These are phyloP conservation scores for Pyrenophora teres DNA, from an alignment of 2,329 filamentous ascomycete species.

Conservation along the genomic window DNA sequence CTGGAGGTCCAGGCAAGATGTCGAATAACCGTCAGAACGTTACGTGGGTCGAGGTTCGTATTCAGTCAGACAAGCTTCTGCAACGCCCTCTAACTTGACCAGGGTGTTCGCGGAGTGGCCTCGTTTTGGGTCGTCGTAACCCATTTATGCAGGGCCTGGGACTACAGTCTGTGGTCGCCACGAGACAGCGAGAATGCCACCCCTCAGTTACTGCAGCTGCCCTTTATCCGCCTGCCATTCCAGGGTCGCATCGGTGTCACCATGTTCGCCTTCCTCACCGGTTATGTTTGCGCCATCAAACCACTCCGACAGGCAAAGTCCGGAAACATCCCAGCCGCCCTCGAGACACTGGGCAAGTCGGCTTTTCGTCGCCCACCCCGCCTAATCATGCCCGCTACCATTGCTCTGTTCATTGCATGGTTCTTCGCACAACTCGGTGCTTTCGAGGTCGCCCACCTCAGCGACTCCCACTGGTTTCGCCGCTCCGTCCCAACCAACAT, in stretches of 20 bases:
- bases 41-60: constrained; percentile 49
- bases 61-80: neutral
- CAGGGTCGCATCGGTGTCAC: constrained; percentile 61
- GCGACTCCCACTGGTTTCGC: constrained; percentile 58
- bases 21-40: constrained; percentile 45
- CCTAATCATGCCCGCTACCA: constrained; percentile 57
- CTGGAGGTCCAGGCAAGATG: constrained; percentile 25
- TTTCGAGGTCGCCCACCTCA: constrained; percentile 54
- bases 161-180: constrained; percentile 57
- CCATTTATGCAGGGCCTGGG: constrained; percentile 58
- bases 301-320: constrained; percentile 57
- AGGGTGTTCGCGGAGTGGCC: constrained; percentile 60
- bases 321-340: constrained; percentile 51
- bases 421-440: constrained; percentile 55
- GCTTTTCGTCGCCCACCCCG: constrained; percentile 60
- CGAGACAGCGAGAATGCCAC: constrained; percentile 50
- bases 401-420: constrained; percentile 59
- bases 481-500: constrained; percentile 54
- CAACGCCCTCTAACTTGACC: constrained; percentile 7
- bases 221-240: constrained; percentile 60
- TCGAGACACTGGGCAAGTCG: constrained; percentile 57
- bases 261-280: constrained; percentile 62
- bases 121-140: constrained; percentile 60
- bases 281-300: constrained; percentile 62
- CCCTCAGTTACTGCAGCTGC: constrained; percentile 56